These are phyloP conservation scores for Suhomyces prunicola DNA, from an alignment of 805 yeast genomes.

Conservation along the genomic window DNA sequence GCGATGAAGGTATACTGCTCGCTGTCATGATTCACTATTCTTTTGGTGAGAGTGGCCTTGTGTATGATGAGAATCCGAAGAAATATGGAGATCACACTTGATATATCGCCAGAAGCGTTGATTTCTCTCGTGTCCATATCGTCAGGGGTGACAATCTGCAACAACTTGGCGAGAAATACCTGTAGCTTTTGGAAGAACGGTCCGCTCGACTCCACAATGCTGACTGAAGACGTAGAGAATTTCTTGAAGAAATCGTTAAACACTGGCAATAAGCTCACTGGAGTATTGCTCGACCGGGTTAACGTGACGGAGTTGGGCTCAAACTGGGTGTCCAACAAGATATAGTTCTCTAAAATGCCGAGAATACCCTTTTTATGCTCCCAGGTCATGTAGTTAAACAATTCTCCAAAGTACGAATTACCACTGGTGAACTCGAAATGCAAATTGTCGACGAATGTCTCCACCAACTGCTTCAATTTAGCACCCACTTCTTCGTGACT, in stretches of 20 bases:
- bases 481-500: slow-evolving; percentile 8
- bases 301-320: background rate
- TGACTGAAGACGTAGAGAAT: slow-evolving; percentile 37
- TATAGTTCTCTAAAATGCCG: slow-evolving; percentile 24
- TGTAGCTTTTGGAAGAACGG: slow-evolving; percentile 22
- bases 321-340: slow-evolving; percentile 19
- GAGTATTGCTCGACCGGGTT: background rate
- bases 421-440: slow-evolving; percentile 24
- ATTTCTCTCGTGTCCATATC: background rate
- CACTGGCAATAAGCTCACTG: slow-evolving; percentile 29
- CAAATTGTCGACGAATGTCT: slow-evolving; percentile 16
- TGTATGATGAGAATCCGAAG: slow-evolving; percentile 59
- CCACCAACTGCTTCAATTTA: slow-evolving; percentile 13
- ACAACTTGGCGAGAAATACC: slow-evolving; percentile 20
- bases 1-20: slow-evolving; percentile 46
- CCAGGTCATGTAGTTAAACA: slow-evolving; percentile 32
- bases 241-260: slow-evolving; percentile 46
- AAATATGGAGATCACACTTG: slow-evolving; percentile 43
- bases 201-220: slow-evolving; percentile 17
- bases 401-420: slow-evolving; percentile 40
- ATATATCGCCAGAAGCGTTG: slow-evolving; percentile 7
- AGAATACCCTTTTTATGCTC: slow-evolving; percentile 25
- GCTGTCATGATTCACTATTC: slow-evolving; percentile 40
- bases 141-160: slow-evolving; percentile 5
- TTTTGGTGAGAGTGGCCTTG: slow-evolving; percentile 44